Evolutionary conservation across 805 yeast genomes (phyloP), one percentile per base, ranked within the genome.

Genomic region (Metschnikowia hibisci): DNA sequence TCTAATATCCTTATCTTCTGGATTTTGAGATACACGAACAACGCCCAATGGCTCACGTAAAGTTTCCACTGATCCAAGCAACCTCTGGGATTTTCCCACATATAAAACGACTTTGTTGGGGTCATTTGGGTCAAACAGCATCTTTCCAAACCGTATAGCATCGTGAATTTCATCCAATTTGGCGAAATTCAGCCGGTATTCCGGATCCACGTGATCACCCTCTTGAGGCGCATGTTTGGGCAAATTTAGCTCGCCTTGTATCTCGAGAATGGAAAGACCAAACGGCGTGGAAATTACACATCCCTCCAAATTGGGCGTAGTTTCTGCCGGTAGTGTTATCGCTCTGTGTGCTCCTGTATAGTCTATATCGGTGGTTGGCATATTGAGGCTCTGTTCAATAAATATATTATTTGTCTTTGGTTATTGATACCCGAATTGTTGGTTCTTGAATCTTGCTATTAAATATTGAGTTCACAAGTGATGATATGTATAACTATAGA

Each of bases 211-310:
- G 2, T 47, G 51, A 6, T 73, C 71, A 16, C 56, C 54, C 15
- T 53, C 54, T 4, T 54, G 45, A 0, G 82, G 81, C 4, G 52
- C 56, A 8, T 42, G 36, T 5, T 43, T 41, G 2, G 75, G 75
- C 3, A 81, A 56, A 43, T 78, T 77, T 31, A 84, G 59, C 28
- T 81, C 87, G 8, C 93, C 93, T 56, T 84, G 93, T 14, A 84
- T 83, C 57, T 84, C 93, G 14, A 84, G 47, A 13, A 84, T 53
- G 2, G 77, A 71, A 33, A 80, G 71, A 1, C 91, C 93, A 33
- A 66, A 61, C 1, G 81, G 74, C 0, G 90, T 80, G 1, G 73
- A 51, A 2, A 79, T 36, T 16, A 45, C 33, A 32, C 51, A 46
- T 18, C 47, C 36, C 26, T 28, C 34, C 29, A 46, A 51, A 11